A percentile compares a stretch with the other conserved stretches of the same genome.
phyloP scores from a whole-genome alignment of 768 basidiomycete genomes.

The Russula sp. region DNA sequence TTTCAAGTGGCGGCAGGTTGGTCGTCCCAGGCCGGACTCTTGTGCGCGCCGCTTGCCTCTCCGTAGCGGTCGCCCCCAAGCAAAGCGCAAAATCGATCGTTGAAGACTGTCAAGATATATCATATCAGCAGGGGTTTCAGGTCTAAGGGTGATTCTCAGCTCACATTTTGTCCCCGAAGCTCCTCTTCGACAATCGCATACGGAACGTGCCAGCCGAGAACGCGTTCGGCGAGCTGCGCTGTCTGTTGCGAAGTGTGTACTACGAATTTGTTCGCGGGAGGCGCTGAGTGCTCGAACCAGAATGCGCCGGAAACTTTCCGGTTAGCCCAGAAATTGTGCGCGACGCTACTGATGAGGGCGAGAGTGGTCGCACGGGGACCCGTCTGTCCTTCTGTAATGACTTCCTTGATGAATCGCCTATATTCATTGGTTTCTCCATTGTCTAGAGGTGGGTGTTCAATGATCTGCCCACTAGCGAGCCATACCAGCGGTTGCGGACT shows the following conservation, averaged over 20 bases:
- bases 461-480: conserved; percentile 80
- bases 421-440: conserved; percentile 96
- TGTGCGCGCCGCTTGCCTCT: conserved; percentile 76
- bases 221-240: conserved; percentile 79
- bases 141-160: conserved; percentile 26
- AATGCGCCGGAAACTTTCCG: conserved; percentile 65
- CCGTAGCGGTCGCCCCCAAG: conserved; percentile 80
- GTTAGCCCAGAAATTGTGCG: conserved; percentile 75
- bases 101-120: conserved; percentile 55
- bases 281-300: conserved; percentile 64
- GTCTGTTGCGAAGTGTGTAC: conserved; percentile 74
- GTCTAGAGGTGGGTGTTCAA: conserved; percentile 84
- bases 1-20: conserved; percentile 56
- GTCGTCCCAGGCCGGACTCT: conserved; percentile 50
- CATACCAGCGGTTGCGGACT: conserved; percentile 90
- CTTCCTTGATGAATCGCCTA: conserved; percentile 90
- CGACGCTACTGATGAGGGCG: conserved; percentile 76
- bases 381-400: conserved; percentile 90
- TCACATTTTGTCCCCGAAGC: conserved; percentile 90
- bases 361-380: conserved; percentile 88
- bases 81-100: conserved; percentile 96
- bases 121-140: not conserved
- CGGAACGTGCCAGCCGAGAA: conserved; percentile 84
- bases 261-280: conserved; percentile 43
- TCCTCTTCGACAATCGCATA: conserved; percentile 87